A percentile compares a stretch with the other conserved stretches of the same genome.
These are phyloP conservation scores for Bondarzewia mesenterica DNA, from an alignment of 1,284 basidiomycete species.

Conservation along the genomic window DNA sequence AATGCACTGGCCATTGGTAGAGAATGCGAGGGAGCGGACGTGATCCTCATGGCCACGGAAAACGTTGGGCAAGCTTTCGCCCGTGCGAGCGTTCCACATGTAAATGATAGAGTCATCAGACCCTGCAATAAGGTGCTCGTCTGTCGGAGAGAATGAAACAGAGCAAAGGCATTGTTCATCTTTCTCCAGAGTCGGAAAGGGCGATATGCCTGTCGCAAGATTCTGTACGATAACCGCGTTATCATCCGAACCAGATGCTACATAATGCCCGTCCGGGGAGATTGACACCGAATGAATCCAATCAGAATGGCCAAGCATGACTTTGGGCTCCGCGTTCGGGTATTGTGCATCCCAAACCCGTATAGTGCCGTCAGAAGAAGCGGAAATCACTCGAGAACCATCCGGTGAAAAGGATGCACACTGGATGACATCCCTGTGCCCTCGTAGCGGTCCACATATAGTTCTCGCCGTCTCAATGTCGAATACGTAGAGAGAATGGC, in stretches of 20 bases:
- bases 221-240: neutral
- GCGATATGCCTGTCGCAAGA: neutral
- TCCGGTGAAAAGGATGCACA: neutral
- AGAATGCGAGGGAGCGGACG: neutral
- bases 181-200: neutral
- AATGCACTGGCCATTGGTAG: neutral
- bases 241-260: neutral
- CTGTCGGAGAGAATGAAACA: neutral
- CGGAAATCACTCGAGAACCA: neutral
- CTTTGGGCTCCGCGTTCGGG: neutral
- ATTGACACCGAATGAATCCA: neutral
- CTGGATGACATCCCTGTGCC: neutral
- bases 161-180: neutral
- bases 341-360: neutral
- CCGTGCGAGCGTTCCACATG: neutral
- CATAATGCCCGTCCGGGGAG: neutral
- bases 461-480: neutral
- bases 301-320: neutral
- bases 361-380: neutral
- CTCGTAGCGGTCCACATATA: neutral
- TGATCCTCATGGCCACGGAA: neutral
- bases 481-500: constrained; percentile 3
- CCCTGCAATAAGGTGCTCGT: neutral
- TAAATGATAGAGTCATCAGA: neutral
- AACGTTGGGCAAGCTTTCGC: neutral